phyloP scores from a whole-genome alignment of 2,329 filamentous ascomycete species.

The Verticillium albo-atrum region DNA sequence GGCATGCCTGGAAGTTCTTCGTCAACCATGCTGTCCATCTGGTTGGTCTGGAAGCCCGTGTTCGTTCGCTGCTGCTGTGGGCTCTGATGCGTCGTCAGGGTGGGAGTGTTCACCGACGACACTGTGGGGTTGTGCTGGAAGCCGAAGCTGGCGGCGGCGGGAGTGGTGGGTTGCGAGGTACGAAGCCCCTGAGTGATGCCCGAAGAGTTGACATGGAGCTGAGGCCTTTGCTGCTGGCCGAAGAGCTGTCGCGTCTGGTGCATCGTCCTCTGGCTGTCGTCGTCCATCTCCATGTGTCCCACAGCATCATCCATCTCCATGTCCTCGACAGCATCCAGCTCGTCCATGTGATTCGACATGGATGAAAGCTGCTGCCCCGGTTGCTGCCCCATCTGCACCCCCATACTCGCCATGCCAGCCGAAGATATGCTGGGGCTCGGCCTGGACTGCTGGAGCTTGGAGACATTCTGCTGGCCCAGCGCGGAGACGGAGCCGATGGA shows the following conservation, averaged over 20 bases:
- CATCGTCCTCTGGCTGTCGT: slow-evolving; percentile 59
- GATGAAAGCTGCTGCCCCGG: slow-evolving; percentile 31
- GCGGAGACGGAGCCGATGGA: slow-evolving; percentile 10
- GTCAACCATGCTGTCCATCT: slow-evolving; percentile 67
- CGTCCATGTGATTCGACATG: slow-evolving; percentile 47
- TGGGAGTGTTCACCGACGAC: slow-evolving; percentile 94
- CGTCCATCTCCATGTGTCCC: slow-evolving; percentile 59
- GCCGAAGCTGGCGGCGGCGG: slow-evolving; percentile 69
- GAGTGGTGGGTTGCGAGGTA: slow-evolving; percentile 82
- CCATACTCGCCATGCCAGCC: slow-evolving; percentile 10
- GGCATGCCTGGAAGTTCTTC: slow-evolving; percentile 64
- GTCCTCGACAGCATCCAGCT: slow-evolving; percentile 83
- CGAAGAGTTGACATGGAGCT: slow-evolving; percentile 77
- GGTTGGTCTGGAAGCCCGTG: slow-evolving; percentile 39
- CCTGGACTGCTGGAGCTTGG: neutral
- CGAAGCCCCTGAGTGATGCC: slow-evolving; percentile 73
- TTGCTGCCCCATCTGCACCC: slow-evolving; percentile 26
- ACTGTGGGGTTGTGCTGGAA: slow-evolving; percentile 93
- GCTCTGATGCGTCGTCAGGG: slow-evolving; percentile 73
- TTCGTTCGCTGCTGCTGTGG: slow-evolving; percentile 39
- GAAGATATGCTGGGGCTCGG: slow-evolving; percentile 1
- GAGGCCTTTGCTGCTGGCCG: slow-evolving; percentile 60
- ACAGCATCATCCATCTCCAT: slow-evolving; percentile 95
- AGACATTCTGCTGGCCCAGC: slow-evolving; percentile 5
- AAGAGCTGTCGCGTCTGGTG: slow-evolving; percentile 68